Conservation (phyloP, 257 asterid species). For the Rhazya stricta region DNA sequence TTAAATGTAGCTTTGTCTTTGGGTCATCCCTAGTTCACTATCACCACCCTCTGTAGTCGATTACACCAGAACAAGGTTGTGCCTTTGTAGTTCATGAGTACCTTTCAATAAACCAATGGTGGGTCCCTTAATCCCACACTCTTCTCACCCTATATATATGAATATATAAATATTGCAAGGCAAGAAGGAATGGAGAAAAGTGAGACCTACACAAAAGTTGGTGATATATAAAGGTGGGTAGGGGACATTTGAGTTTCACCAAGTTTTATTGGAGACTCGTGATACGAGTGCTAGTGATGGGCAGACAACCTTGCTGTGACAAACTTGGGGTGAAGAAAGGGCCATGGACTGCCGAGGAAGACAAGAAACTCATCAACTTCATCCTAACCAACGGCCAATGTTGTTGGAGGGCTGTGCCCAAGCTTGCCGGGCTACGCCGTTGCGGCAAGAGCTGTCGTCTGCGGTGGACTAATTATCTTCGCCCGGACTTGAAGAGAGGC, state of each 20-base stretch:
- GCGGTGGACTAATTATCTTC: constrained; percentile 95
- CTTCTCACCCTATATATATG: constrained; percentile 8
- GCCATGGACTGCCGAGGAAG: constrained; percentile 98
- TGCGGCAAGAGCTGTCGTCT: constrained; percentile 97
- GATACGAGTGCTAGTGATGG: constrained; percentile 37
- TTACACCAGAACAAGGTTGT: constrained; percentile 45
- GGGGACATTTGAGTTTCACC: constrained; percentile 29
- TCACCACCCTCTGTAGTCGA: constrained; percentile 36
- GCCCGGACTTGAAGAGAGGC: constrained; percentile 93
- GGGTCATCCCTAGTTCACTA: constrained; percentile 58
- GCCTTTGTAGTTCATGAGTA: constrained; percentile 43
- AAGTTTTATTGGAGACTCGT: not conserved
- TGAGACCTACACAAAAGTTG: constrained; percentile 19
- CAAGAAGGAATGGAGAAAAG: not conserved
- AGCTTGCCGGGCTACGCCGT: constrained; percentile 95
- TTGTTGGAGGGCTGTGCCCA: constrained; percentile 97
- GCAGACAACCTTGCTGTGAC: constrained; percentile 97
- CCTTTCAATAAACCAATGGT: constrained; percentile 66
- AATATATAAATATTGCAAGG: constrained; percentile 2
- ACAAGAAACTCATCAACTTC: constrained; percentile 73
- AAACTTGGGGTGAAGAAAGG: constrained; percentile 95
- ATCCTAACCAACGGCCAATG: constrained; percentile 89
- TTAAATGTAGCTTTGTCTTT: constrained; percentile 39
- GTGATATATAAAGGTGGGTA: constrained; percentile 78
- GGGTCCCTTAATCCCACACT: constrained; percentile 42